Base-by-base conservation (phyloP, 2,329 filamentous ascomycete genomes). In the Tolypocladium album region DNA sequence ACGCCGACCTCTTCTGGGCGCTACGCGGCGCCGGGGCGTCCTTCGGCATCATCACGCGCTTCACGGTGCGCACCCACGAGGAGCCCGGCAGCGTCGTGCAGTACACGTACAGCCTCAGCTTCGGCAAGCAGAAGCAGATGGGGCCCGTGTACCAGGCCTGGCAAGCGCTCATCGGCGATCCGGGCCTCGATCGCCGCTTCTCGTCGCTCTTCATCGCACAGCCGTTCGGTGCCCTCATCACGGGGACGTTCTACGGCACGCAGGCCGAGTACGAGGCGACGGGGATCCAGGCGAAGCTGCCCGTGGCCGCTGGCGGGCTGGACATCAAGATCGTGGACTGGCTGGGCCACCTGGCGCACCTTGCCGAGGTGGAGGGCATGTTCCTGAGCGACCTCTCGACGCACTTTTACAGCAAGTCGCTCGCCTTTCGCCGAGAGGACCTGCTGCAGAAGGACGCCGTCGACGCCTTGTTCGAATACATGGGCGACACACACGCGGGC, bases 211-310 rank as follows among this genome's bases (percentile, higher is more conserved):
- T 88, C 58, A 75, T 83, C 40, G 72, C 84, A 53, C 75, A 82
- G 40, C 78, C 80, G 27, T 69, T 81, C 0, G 82, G 82, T 1
- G 78, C 78, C 59, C 67, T 85, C 61, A 81, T 88, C 63, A 81
- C 80, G 0, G 84, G 82, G 2, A 84, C 81, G 0, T 88, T 83
- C 65, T 87, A 85, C 65, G 85, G 85, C 12, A 81, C 80, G 0
- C 71, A 79, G 53, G 75, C 73, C 0, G 84, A 88, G 66, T 88
- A 79, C 65, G 66, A 79, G 4, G 76, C 75, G 2, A 75, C 77
- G 0, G 80, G 80, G 0, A 83, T 85, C 31, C 71, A 75, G 2
- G 67, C 70, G 24, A 75, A 71, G 59, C 77, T 85, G 2, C 82
- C 82, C 1, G 65, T 67, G 11, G 47, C 47, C 6, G 73, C 69